Conservation (phyloP, 2,329 filamentous ascomycete species). For the Aspergillus thermomutatus region DNA sequence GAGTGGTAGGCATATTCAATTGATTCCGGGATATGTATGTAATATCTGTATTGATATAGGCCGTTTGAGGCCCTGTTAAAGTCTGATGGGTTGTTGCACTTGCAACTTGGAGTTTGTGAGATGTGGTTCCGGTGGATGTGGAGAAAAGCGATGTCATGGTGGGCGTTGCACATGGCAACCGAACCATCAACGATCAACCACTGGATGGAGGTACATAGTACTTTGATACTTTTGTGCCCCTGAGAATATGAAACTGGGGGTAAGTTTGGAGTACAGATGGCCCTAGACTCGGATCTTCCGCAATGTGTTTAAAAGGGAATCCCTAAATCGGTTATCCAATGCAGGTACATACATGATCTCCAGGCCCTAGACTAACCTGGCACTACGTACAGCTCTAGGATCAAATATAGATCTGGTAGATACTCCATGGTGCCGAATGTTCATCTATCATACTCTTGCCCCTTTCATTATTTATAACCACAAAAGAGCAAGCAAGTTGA, state of each 20-base stretch:
- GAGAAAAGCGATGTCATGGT: slow-evolving; percentile 16
- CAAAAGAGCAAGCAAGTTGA: neutral
- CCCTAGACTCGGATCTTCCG: neutral
- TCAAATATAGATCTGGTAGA: neutral
- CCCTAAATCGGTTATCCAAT: neutral
- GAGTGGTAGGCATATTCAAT: slow-evolving; percentile 40
- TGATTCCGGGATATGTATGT: neutral
- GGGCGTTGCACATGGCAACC: slow-evolving; percentile 18
- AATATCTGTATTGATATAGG: neutral
- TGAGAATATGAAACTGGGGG: neutral
- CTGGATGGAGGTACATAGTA: neutral
- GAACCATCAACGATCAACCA: neutral
- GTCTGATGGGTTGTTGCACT: neutral
- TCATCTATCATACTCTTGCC: neutral
- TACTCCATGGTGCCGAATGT: neutral
- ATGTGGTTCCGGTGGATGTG: slow-evolving; percentile 6
- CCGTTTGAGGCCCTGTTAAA: neutral
- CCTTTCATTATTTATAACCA: neutral
- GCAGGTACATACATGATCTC: neutral
- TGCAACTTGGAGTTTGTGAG: slow-evolving; percentile 3
- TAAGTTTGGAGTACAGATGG: neutral
- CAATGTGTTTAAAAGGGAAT: neutral
- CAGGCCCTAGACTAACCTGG: neutral
- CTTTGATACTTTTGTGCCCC: neutral
- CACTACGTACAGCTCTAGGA: neutral